Base-by-base conservation (phyloP, 2,329 filamentous ascomycete species). In the Talaromyces sp. region DNA sequence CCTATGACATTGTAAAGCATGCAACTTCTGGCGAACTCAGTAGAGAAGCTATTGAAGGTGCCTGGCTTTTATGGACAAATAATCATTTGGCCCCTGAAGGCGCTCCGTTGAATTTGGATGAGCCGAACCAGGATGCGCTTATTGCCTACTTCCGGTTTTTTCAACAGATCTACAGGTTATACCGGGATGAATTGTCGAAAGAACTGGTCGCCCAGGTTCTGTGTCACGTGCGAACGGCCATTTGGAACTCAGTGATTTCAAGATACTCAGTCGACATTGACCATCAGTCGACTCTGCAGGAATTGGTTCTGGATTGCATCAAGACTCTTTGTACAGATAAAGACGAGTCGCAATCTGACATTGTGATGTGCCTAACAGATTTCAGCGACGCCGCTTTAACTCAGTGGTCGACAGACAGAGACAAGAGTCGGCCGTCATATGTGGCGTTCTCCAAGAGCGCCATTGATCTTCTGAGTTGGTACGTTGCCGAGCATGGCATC, bases 381-480 rank as follows among this genome's bases (percentile, higher is more conserved):
- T 87, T 96, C 66, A 85, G 88, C 9, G 84, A 86, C 2, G 81
- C 96, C 39, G 89, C 79, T 22, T 70, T 80, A 41, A 72, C 73
- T 7, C 75, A 73, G 67, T 78, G 76, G 73, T 79, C 65, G 63
- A 72, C 66, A 24, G 76, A 67, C 63, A 78, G 68, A 63, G 76
- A 75, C 69, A 74, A 71, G 60, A 76, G 80, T 60, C 87, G 87
- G 64, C 90, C 92, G 7, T 96, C 92, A 0, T 98, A 93, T 73
- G 88, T 99, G 63, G 94, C 95, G 39, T 86, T 98, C 73, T 92
- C 93, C 1, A 96, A 95, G 75, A 86, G 87, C 22, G 88, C 90
- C 66, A 95, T 97, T 84, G 80, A 84, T 2, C 85, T 92, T 54
- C 77, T 96, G 24, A 74, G 72, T 57, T 79, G 77, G 76, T 80